phyloP scores from a whole-genome alignment of 2,329 filamentous ascomycete species.

The Fusarium coicis region DNA sequence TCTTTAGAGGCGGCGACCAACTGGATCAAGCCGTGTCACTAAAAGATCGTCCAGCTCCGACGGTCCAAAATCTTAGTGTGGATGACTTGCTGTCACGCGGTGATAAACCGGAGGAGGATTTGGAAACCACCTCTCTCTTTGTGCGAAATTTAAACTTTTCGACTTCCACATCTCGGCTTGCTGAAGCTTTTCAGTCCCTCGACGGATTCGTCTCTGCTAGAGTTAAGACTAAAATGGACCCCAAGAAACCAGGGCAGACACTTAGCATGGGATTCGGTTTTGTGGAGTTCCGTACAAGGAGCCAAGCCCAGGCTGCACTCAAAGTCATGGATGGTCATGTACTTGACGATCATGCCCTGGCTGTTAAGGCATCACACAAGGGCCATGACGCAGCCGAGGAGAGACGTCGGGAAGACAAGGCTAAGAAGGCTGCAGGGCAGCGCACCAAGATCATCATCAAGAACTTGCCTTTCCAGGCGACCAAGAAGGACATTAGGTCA shows the following conservation, averaged over 20 bases:
- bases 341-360: constrained; percentile 87
- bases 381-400: constrained; percentile 89
- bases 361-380: constrained; percentile 88
- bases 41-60: constrained; percentile 51
- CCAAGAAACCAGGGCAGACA: constrained; percentile 87
- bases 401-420: constrained; percentile 81
- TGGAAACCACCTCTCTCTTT: constrained; percentile 83
- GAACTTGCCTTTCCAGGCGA: constrained; percentile 95
- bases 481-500: constrained; percentile 89
- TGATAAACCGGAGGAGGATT: constrained; percentile 62
- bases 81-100: constrained; percentile 74
- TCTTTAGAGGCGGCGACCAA: constrained; percentile 66
- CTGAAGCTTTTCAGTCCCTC: constrained; percentile 80
- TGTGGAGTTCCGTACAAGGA: constrained; percentile 83
- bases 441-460: constrained; percentile 97
- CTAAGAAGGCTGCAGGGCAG: constrained; percentile 80
- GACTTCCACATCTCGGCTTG: constrained; percentile 81
- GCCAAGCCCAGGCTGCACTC: constrained; percentile 81
- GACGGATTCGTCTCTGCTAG: constrained; percentile 89
- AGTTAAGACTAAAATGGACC: constrained; percentile 92
- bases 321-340: constrained; percentile 88
- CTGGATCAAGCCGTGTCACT: constrained; percentile 45
- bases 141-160: constrained; percentile 94
- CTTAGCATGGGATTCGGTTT: constrained; percentile 99
- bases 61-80: constrained; percentile 71